These are phyloP conservation scores for Glonium stellatum DNA, from an alignment of 495 filamentous ascomycete species.

Conservation along the genomic window DNA sequence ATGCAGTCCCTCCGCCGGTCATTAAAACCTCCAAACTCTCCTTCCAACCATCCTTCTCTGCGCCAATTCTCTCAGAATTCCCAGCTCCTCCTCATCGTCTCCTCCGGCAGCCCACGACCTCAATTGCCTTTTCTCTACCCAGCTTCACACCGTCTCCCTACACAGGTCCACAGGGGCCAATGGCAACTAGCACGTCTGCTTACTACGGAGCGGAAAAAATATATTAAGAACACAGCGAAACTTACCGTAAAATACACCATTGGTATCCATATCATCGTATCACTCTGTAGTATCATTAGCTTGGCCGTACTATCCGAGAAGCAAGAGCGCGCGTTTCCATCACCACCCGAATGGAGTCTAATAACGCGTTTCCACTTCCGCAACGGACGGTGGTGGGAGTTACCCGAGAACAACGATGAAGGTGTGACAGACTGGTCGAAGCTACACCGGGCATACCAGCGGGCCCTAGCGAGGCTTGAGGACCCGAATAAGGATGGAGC, in stretches of 20 bases:
- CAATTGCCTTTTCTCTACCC: slow-evolving; percentile 72
- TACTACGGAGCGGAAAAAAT: slow-evolving; percentile 66
- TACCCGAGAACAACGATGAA: slow-evolving; percentile 40
- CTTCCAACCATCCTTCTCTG: slow-evolving; percentile 7
- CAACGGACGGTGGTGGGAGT: slow-evolving; percentile 36
- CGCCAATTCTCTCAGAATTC: slow-evolving; percentile 26
- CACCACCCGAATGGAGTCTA: slow-evolving; percentile 65
- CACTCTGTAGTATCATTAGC: slow-evolving; percentile 47
- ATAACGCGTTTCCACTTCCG: slow-evolving; percentile 35
- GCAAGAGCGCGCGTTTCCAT: slow-evolving; percentile 64
- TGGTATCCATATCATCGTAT: slow-evolving; percentile 49
- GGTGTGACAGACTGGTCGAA: slow-evolving; percentile 59
- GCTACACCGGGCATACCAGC: slow-evolving; percentile 48
- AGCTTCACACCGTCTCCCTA: slow-evolving; percentile 36
- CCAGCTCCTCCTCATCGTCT: slow-evolving; percentile 42
- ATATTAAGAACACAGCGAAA: slow-evolving; percentile 57
- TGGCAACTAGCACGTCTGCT: slow-evolving; percentile 60
- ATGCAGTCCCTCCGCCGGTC: slow-evolving; percentile 8
- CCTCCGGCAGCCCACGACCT: slow-evolving; percentile 50
- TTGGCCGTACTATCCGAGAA: slow-evolving; percentile 58
- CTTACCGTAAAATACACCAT: slow-evolving; percentile 53
- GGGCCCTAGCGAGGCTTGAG: slow-evolving; percentile 43
- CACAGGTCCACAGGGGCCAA: slow-evolving; percentile 41
- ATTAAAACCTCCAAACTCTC: slow-evolving; percentile 9
- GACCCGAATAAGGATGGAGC: slow-evolving; percentile 59